Percentiles rank a stretch among this genome's conserved stretches.
Evolutionary conservation across 192 early-diverging fungal species (phyloP).

Genomic region (Backusella morwellensis): DNA sequence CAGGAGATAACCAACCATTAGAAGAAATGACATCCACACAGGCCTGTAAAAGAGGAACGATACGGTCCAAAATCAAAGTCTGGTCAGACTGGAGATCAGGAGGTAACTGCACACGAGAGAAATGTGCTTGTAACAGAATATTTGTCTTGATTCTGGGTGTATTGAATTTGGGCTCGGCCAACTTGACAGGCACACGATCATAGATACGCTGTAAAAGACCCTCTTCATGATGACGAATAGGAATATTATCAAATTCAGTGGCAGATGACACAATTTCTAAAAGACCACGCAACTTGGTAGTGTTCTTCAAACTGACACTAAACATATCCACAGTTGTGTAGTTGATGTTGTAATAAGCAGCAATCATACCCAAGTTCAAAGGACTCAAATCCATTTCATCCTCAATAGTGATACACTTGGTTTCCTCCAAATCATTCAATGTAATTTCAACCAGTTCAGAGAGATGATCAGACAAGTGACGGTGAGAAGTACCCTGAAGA

Average conservation of each 20-base stretch:
- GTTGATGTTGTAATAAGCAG: constrained; percentile 96
- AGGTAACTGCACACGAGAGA: constrained; percentile 84
- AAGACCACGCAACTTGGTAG: constrained; percentile 87
- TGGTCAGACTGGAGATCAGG: constrained; percentile 95
- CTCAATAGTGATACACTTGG: constrained; percentile 78
- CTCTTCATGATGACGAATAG: constrained; percentile 94
- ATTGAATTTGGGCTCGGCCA: constrained; percentile 68
- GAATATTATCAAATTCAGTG: constrained; percentile 89
- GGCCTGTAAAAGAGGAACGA: constrained; percentile 88
- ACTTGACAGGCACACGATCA: constrained; percentile 79
- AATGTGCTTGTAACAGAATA: constrained; percentile 93
- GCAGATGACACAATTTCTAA: constrained; percentile 93
- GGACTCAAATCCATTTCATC: constrained; percentile 75
- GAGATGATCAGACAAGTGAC: constrained; percentile 88
- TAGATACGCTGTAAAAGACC: constrained; percentile 73
- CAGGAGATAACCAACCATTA: constrained; percentile 87
- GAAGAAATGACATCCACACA: constrained; percentile 92
- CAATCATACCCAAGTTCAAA: constrained; percentile 95
- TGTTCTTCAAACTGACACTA: constrained; percentile 78
- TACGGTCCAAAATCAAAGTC: constrained; percentile 49
- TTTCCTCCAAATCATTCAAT: constrained; percentile 78
- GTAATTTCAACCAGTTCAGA: constrained; percentile 95
- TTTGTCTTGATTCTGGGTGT: constrained; percentile 93
- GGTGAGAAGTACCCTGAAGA: constrained; percentile 80
- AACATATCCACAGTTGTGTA: constrained; percentile 95